Evolutionary conservation across 805 yeast species (phyloP), one percentile per base, ranked within the genome.

Genomic region (Wickerhamiella alocasiicola): DNA sequence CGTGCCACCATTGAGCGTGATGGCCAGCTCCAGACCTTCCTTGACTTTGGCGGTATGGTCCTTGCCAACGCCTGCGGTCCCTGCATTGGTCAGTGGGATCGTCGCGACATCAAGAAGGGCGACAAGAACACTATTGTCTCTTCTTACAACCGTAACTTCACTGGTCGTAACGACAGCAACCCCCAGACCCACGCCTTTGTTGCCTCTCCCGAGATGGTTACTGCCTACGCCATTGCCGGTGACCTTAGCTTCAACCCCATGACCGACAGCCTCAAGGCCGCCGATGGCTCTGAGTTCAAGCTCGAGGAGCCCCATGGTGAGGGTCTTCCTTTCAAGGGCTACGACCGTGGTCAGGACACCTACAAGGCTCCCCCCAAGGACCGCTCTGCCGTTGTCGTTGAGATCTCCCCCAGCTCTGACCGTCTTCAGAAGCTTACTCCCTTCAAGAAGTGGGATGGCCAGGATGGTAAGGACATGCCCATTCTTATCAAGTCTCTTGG

Each of bases 21-120:
- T 63, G 96, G 97, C 48, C 79, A 81, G 63, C 75, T 88, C 53
- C 70, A 79, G 53, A 80, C 91, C 52, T 85, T 88, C 65, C 76
- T 78, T 59, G 84, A 83, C 57, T 81, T 80, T 55, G 96, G 96
- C 54, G 97, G 94, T 62, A 72, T 79, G 46, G 96, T 88, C 42
- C 70, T 88, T 60, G 96, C 97, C 47, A 88, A 88, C 61, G 97
- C 97, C 45, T 88, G 97, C 72, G 97, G 97, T 59, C 97, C 97
- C 60, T 87, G 97, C 74, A 87, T 87, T 60, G 97, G 97, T 59
- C 96, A 88, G 72, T 88, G 97, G 97, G 95, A 87, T 64, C 81
- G 97, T 67, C 81, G 72, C 57, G 87, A 82, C 62, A 76, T 83
- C 63, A 77, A 82, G 71, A 84, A 82, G 72, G 91, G 87, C 62